phyloP scores from a whole-genome alignment of 495 filamentous ascomycete genomes.

The Penicillium chermesinum region DNA sequence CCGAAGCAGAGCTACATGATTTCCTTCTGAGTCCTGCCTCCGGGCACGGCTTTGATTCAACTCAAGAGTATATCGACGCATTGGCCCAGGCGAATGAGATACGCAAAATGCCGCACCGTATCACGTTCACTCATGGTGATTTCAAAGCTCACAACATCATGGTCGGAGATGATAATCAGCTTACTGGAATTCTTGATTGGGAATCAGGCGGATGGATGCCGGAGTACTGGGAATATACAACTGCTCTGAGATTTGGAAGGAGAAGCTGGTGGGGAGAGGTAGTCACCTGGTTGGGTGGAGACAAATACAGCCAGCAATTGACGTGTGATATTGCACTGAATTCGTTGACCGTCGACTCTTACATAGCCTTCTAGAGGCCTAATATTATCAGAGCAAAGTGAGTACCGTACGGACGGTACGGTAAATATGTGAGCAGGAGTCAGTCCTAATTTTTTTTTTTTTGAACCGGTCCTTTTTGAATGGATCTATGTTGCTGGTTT shows the following conservation, averaged over 20 bases:
- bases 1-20: slow-evolving; percentile 8
- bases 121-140: slow-evolving; percentile 47
- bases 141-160: slow-evolving; percentile 43
- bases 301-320: slow-evolving; percentile 19
- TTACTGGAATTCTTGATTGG: slow-evolving; percentile 51
- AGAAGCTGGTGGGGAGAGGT: slow-evolving; percentile 27
- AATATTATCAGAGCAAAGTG: no score
- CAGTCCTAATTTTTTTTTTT: no score
- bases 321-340: slow-evolving; percentile 22
- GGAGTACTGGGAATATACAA: slow-evolving; percentile 52
- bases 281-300: slow-evolving; percentile 21
- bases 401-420: no score
- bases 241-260: slow-evolving; percentile 22
- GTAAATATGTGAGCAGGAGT: no score
- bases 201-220: slow-evolving; percentile 49
- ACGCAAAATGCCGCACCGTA: slow-evolving; percentile 10
- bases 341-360: slow-evolving; percentile 24
- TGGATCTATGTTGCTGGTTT: no score
- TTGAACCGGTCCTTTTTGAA: no score
- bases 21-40: slow-evolving; percentile 11
- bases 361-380: slow-evolving; percentile 4
- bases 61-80: slow-evolving; percentile 13
- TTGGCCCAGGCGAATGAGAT: slow-evolving; percentile 16
- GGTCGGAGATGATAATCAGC: slow-evolving; percentile 35
- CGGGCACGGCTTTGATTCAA: slow-evolving; percentile 7